phyloP scores from a whole-genome alignment of 345 rosid species.

The Rhodomyrtus tomentosa region DNA sequence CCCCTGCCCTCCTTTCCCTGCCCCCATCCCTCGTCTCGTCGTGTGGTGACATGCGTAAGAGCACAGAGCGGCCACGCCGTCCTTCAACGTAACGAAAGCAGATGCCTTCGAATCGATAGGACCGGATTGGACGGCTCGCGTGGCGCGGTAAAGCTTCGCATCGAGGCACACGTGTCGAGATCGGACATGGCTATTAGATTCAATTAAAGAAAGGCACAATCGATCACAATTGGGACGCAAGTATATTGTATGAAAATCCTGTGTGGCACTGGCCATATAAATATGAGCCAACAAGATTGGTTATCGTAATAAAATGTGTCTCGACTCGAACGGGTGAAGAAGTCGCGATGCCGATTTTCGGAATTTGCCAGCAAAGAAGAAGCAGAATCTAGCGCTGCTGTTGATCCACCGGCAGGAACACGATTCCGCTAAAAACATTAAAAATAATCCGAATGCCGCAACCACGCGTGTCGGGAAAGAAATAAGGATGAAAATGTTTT shows the following conservation, averaged over 20 bases:
- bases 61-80: rapidly evolving
- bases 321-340: too few relatives aligned
- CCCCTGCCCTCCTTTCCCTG: not conserved
- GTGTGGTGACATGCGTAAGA: not conserved
- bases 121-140: not conserved
- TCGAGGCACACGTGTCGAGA: not conserved
- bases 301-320: too few relatives aligned
- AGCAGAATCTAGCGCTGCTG: not conserved
- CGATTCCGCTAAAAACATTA: not conserved
- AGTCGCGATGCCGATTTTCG: not conserved
- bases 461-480: not conserved
- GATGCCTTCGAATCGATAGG: conserved; percentile 2
- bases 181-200: not conserved
- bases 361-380: not conserved
- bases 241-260: too few relatives aligned
- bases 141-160: too few relatives aligned
- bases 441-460: not conserved
- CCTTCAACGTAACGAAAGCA: not conserved
- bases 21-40: not conserved
- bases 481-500: not conserved
- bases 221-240: too few relatives aligned
- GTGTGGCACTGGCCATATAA: too few relatives aligned
- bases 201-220: too few relatives aligned
- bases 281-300: too few relatives aligned
- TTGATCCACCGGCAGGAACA: not conserved